Evolutionary conservation across 2,329 filamentous ascomycete species (phyloP).

Genomic region (Zymoseptoria tritici): DNA sequence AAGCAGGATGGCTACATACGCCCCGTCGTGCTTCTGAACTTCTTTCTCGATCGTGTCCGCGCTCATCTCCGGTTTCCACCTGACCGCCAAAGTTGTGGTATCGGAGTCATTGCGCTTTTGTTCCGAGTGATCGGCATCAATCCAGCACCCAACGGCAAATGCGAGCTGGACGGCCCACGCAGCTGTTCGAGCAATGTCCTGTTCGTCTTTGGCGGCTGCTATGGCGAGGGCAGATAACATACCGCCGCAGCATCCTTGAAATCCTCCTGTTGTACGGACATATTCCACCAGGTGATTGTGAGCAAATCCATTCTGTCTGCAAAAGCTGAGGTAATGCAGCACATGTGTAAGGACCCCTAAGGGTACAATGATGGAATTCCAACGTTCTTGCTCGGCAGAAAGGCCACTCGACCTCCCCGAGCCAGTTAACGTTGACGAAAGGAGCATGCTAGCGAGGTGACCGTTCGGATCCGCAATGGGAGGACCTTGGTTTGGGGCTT

Average conservation of each 20-base stretch:
- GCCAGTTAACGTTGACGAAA: neutral
- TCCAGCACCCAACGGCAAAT: conserved; percentile 64
- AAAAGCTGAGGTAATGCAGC: conserved; percentile 2
- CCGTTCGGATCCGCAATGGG: neutral
- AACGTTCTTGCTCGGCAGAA: neutral
- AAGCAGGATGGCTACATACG: conserved; percentile 1
- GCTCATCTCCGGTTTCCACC: conserved; percentile 1
- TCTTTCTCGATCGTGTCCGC: neutral
- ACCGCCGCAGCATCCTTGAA: conserved; percentile 10
- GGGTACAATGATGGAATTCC: conserved; percentile 3
- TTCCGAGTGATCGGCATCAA: conserved; percentile 37
- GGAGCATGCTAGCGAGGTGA: neutral
- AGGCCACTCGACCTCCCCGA: neutral
- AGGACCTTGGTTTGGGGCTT: neutral
- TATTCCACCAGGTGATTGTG: neutral
- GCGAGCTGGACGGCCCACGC: conserved; percentile 66
- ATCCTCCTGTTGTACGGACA: conserved; percentile 1
- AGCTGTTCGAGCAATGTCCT: conserved; percentile 31
- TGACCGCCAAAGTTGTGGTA: conserved; percentile 1
- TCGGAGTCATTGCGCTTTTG: neutral
- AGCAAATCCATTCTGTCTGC: neutral
- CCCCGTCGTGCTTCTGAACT: neutral
- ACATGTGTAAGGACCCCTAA: conserved; percentile 3
- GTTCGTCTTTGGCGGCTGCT: conserved; percentile 54
- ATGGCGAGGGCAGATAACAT: conserved; percentile 7